These are phyloP conservation scores for Trichosporon sp. DNA, from an alignment of 1,284 basidiomycete species.

Conservation along the genomic window DNA sequence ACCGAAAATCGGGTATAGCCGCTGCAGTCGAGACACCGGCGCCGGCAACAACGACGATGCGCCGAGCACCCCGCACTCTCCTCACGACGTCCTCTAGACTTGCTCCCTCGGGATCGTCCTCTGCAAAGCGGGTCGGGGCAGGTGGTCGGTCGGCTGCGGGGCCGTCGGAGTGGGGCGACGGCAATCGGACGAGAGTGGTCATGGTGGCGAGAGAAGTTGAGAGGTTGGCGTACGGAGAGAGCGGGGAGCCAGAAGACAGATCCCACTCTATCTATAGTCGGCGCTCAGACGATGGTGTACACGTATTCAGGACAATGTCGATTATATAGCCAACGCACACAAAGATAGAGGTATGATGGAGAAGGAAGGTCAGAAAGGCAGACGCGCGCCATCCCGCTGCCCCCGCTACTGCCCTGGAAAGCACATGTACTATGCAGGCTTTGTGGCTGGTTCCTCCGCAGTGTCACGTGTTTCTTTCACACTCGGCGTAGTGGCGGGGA, in stretches of 20 bases:
- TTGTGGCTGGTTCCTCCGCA: not conserved
- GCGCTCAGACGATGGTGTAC: not conserved
- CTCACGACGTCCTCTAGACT: conserved; percentile 21
- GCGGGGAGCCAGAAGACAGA: not conserved
- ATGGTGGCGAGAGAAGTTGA: not conserved
- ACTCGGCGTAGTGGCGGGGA: not conserved
- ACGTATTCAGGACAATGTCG: not conserved
- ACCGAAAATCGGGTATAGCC: conserved; percentile 89
- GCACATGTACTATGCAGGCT: not conserved
- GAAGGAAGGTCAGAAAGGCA: not conserved
- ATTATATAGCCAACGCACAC: not conserved
- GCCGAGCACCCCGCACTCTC: conserved; percentile 66
- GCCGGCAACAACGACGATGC: conserved; percentile 76
- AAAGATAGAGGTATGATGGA: not conserved
- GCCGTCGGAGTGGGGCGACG: not conserved
- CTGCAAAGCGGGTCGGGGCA: not conserved
- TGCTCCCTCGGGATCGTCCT: conserved; percentile 1
- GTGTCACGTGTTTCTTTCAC: not conserved
- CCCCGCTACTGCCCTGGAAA: not conserved
- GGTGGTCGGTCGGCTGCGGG: conserved; percentile 3
- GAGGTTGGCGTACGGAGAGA: not conserved
- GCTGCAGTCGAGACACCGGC: conserved; percentile 87
- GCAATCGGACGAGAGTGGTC: not conserved
- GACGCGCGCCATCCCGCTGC: not conserved
- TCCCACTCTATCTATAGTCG: not conserved